Conservation (phyloP, 768 basidiomycete species). For the Rhodotorula kratochvilovae region DNA sequence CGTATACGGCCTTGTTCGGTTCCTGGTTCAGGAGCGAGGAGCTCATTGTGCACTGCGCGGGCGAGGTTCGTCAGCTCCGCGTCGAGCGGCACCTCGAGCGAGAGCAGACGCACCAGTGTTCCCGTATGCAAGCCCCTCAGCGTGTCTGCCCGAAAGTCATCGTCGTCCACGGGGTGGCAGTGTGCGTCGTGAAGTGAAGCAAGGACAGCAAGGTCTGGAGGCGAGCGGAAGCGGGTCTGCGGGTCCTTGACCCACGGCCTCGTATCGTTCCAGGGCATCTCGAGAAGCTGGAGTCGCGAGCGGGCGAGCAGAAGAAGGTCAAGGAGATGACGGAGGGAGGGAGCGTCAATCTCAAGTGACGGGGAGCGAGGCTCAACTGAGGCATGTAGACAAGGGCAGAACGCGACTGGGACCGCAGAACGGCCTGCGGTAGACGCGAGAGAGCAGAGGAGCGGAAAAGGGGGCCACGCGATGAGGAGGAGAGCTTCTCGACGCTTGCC, state of each 20-base stretch:
- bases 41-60: slow-evolving; percentile 54
- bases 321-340: neutral
- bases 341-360: too few relatives aligned
- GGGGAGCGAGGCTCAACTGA: too few relatives aligned
- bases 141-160: slow-evolving; percentile 54
- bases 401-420: too few relatives aligned
- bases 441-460: too few relatives aligned
- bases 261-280: slow-evolving; percentile 29
- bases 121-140: slow-evolving; percentile 59
- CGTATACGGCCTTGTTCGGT: slow-evolving; percentile 16
- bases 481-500: too few relatives aligned
- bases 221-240: slow-evolving; percentile 76
- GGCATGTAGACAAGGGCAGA: too few relatives aligned
- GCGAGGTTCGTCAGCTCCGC: slow-evolving; percentile 41
- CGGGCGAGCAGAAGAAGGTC: neutral
- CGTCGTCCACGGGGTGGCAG: slow-evolving; percentile 84
- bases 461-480: too few relatives aligned
- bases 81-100: slow-evolving; percentile 57
- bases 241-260: slow-evolving; percentile 53
- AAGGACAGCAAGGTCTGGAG: slow-evolving; percentile 56
- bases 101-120: slow-evolving; percentile 50
- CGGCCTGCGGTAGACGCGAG: too few relatives aligned
- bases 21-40: slow-evolving; percentile 38
- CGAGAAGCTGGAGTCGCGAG: neutral
- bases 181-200: slow-evolving; percentile 68